Evolutionary conservation across 129 eudicot species (phyloP).

Genomic region (Escallonia rubra): DNA sequence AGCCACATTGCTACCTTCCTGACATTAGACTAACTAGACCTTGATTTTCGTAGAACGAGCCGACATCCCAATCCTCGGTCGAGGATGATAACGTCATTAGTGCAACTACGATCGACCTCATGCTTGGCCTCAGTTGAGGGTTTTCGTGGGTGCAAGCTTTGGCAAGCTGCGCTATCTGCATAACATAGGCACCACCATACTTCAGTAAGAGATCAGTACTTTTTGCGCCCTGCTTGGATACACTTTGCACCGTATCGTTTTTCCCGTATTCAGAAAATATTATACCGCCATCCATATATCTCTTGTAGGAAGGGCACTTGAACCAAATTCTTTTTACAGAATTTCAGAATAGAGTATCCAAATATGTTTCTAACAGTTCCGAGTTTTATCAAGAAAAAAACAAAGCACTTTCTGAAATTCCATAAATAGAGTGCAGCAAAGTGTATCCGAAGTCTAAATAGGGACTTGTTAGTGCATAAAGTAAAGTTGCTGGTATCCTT

Average conservation of each 20-base stretch:
- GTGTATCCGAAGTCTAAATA: background rate
- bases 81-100: slow-evolving; percentile 60
- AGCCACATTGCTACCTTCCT: slow-evolving; percentile 31
- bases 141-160: slow-evolving; percentile 77
- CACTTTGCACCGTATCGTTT: too few species aligned
- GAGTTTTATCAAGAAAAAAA: too few species aligned
- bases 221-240: too few species aligned
- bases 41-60: slow-evolving; percentile 51
- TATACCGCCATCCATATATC: too few species aligned
- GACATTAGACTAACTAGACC: slow-evolving; percentile 58
- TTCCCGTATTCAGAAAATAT: too few species aligned
- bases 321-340: too few species aligned
- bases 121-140: slow-evolving; percentile 80
- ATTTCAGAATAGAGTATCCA: too few species aligned
- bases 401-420: too few species aligned
- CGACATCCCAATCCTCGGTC: slow-evolving; percentile 57
- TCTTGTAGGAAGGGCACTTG: too few species aligned
- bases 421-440: too few species aligned
- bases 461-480: too few species aligned
- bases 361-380: background rate
- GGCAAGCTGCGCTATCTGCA: slow-evolving; percentile 71
- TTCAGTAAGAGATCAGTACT: background rate
- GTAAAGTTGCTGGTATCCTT: background rate
- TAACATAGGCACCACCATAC: background rate
- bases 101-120: slow-evolving; percentile 88